These are phyloP conservation scores for Helminthosporium solani DNA, from an alignment of 2,329 filamentous ascomycete genomes.

Conservation along the genomic window DNA sequence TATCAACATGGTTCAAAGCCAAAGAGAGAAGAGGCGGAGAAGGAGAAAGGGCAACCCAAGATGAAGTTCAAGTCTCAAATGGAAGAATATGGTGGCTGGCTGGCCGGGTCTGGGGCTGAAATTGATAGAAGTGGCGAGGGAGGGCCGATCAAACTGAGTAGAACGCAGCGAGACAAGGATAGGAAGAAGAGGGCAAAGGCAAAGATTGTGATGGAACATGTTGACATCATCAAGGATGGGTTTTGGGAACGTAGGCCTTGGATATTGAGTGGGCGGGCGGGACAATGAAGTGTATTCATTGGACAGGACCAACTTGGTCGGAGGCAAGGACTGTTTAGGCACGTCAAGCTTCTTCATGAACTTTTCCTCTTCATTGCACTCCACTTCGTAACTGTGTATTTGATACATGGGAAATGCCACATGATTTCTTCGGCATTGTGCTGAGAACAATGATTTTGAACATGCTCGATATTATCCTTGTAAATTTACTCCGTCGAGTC, in stretches of 20 bases:
- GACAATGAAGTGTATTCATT: no score
- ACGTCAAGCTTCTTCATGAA: no score
- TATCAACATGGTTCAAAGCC: background rate
- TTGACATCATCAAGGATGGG: constrained; percentile 92
- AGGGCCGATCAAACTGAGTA: constrained; percentile 59
- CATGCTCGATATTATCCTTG: no score
- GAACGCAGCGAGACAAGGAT: constrained; percentile 80
- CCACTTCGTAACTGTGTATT: no score
- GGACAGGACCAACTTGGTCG: no score
- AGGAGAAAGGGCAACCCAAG: constrained; percentile 4
- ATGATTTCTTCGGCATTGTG: no score
- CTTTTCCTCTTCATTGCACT: no score
- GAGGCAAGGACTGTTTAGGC: no score
- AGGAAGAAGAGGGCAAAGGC: constrained; percentile 80
- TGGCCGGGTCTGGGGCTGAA: constrained; percentile 10
- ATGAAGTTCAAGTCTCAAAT: constrained; percentile 7
- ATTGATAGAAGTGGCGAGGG: constrained; percentile 45
- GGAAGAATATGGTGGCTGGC: constrained; percentile 16
- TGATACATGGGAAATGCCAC: no score
- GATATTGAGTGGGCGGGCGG: constrained; percentile 50
- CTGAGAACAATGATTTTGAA: no score
- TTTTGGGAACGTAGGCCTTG: constrained; percentile 91
- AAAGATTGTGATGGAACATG: constrained; percentile 75
- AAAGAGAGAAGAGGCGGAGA: constrained; percentile 1
- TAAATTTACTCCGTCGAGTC: no score